Percentiles rank a stretch among this genome's conserved stretches.
phyloP scores from a whole-genome alignment of 768 basidiomycete species.

The Psilocybe tampanensis region DNA sequence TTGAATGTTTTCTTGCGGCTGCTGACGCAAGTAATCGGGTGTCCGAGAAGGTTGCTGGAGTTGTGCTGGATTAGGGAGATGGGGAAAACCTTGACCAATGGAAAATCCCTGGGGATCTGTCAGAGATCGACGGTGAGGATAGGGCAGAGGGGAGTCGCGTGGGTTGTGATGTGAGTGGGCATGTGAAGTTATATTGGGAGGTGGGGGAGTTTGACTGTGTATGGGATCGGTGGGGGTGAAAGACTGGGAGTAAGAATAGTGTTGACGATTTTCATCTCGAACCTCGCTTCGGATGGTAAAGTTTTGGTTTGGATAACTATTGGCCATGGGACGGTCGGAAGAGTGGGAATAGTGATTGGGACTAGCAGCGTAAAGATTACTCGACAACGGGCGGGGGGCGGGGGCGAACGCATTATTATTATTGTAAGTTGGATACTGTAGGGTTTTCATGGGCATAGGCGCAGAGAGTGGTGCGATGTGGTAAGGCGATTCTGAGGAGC shows the following conservation, averaged over 20 bases:
- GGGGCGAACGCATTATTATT: slow-evolving; percentile 33
- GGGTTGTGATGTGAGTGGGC: slow-evolving; percentile 37
- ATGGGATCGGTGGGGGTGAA: slow-evolving; percentile 44
- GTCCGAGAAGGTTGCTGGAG: slow-evolving; percentile 42
- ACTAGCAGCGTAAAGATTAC: slow-evolving; percentile 40
- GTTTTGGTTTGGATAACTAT: slow-evolving; percentile 47
- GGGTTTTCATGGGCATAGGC: slow-evolving; percentile 48
- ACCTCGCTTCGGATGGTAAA: slow-evolving; percentile 48
- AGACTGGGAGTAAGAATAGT: slow-evolving; percentile 55
- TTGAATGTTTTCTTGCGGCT: slow-evolving; percentile 32
- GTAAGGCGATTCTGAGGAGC: slow-evolving; percentile 45
- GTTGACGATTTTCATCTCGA: slow-evolving; percentile 46
- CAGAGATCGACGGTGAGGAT: slow-evolving; percentile 57
- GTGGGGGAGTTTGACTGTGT: slow-evolving; percentile 42
- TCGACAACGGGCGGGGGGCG: slow-evolving; percentile 46
- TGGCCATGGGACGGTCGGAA: slow-evolving; percentile 50
- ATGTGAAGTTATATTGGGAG: slow-evolving; percentile 38
- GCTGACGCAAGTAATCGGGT: slow-evolving; percentile 42
- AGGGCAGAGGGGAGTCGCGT: slow-evolving; percentile 48
- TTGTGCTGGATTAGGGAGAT: slow-evolving; percentile 48
- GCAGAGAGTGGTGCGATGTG: slow-evolving; percentile 47
- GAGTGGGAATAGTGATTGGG: slow-evolving; percentile 48
- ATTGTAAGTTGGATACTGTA: slow-evolving; percentile 46
- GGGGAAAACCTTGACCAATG: slow-evolving; percentile 48
- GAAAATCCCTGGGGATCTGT: slow-evolving; percentile 60